A percentile compares a stretch with the other conserved stretches of the same genome.
phyloP scores from a whole-genome alignment of 768 basidiomycete species.

The Termitomyces sp. region DNA sequence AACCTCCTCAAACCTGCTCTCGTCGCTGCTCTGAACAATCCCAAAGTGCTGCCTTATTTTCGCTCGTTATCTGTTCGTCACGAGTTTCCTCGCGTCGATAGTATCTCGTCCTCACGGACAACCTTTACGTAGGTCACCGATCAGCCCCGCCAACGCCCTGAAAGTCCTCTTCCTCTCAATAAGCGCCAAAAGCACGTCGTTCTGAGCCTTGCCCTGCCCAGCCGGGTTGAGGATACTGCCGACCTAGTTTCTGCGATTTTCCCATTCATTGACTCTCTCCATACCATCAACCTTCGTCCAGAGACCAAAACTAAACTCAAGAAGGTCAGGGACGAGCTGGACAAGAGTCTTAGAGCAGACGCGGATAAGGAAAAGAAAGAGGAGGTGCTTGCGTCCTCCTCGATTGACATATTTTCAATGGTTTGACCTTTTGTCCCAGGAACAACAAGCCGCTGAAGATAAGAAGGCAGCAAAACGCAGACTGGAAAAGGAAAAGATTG shows the following conservation, averaged over 20 bases:
- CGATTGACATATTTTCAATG: neutral
- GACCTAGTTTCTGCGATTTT: slow-evolving; percentile 67
- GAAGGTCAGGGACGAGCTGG: slow-evolving; percentile 68
- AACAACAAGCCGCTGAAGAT: slow-evolving; percentile 52
- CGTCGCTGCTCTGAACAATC: slow-evolving; percentile 53
- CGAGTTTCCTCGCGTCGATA: neutral
- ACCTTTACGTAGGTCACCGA: slow-evolving; percentile 60
- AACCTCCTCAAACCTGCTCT: slow-evolving; percentile 63
- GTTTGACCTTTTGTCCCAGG: slow-evolving; percentile 9
- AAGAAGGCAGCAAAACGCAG: slow-evolving; percentile 69
- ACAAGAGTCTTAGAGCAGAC: slow-evolving; percentile 65
- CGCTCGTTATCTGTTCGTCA: slow-evolving; percentile 69
- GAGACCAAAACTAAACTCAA: slow-evolving; percentile 79
- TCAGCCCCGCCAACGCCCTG: slow-evolving; percentile 72
- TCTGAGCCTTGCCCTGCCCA: slow-evolving; percentile 57
- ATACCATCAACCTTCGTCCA: slow-evolving; percentile 59
- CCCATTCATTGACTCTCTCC: slow-evolving; percentile 67
- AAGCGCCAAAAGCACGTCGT: slow-evolving; percentile 71
- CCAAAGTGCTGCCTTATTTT: slow-evolving; percentile 69
- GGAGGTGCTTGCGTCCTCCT: slow-evolving; percentile 36
- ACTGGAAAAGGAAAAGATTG: slow-evolving; percentile 67
- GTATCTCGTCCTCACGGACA: slow-evolving; percentile 6
- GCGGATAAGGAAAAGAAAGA: slow-evolving; percentile 62
- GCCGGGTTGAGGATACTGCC: slow-evolving; percentile 43
- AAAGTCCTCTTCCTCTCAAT: slow-evolving; percentile 39